phyloP scores from a whole-genome alignment of 2,329 filamentous ascomycete genomes.

The Sarocladium oryzae region DNA sequence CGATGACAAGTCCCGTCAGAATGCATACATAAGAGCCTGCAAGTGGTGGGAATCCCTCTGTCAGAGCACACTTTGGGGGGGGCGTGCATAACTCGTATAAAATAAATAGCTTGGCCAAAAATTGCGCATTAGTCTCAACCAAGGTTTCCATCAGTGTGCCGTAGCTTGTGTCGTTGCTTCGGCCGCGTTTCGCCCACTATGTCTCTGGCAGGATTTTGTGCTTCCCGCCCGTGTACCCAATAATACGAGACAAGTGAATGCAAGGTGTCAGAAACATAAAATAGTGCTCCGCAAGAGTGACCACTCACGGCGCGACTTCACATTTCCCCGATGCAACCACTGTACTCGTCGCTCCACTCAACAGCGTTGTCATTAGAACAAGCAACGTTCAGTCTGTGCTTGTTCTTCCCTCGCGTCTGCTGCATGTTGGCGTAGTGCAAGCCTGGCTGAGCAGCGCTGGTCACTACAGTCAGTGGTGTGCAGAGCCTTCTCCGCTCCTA shows the following conservation, averaged over 20 bases:
- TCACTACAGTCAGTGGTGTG: no score
- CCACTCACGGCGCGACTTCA: not conserved
- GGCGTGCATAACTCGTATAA: slow-evolving; percentile 6
- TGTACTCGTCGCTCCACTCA: not conserved
- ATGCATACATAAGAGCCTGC: no score
- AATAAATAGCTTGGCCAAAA: not conserved
- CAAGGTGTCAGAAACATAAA: slow-evolving; percentile 6
- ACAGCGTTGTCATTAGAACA: not conserved
- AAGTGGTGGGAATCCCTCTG: no score
- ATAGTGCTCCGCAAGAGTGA: not conserved
- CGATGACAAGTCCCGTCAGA: no score
- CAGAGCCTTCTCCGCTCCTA: not conserved
- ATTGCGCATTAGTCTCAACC: not conserved
- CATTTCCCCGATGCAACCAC: slow-evolving; percentile 3
- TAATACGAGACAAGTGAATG: slow-evolving; percentile 6
- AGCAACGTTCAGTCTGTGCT: not conserved
- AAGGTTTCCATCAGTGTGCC: not conserved
- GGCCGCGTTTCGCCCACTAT: not conserved
- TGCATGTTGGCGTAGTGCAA: not conserved
- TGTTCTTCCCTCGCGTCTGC: not conserved
- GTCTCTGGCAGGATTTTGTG: not conserved
- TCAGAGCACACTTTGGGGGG: no score
- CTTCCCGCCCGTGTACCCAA: not conserved
- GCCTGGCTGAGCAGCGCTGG: no score
- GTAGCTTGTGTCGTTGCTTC: not conserved